Conservation (phyloP, 331 rosid species). For the Dryas integrifolia region DNA sequence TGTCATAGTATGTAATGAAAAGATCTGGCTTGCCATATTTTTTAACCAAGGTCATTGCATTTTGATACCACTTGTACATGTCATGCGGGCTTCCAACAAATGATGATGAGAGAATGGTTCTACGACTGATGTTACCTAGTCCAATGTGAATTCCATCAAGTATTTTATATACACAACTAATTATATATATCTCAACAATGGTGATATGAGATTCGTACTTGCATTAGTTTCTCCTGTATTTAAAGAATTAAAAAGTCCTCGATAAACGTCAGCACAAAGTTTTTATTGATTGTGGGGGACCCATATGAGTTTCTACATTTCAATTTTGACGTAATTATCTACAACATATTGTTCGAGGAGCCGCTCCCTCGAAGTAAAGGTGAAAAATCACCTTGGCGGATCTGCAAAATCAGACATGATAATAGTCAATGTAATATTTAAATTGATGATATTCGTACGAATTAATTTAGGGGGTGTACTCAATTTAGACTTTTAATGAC, state of each 20-base stretch:
- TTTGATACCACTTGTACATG: background rate
- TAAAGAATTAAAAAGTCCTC: background rate
- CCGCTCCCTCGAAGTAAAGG: background rate
- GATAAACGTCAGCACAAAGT: background rate
- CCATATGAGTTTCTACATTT: background rate
- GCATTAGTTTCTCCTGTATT: background rate
- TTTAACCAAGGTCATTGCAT: conserved; percentile 7
- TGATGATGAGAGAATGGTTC: too few species aligned
- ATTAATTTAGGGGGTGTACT: too few species aligned
- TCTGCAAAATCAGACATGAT: background rate
- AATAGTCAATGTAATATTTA: too few species aligned
- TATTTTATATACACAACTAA: too few species aligned
- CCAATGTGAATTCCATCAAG: too few species aligned
- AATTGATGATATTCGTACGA: too few species aligned
- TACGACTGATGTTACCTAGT: too few species aligned
- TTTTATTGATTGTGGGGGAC: background rate
- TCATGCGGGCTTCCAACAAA: too few species aligned
- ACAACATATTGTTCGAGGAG: conserved; percentile 12
- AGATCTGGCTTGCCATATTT: conserved; percentile 4
- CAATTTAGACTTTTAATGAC: too few species aligned
- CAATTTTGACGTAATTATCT: conserved; percentile 10
- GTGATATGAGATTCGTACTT: background rate
- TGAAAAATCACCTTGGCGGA: background rate
- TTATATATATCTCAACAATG: background rate
- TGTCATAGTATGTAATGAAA: conserved; percentile 7